Evolutionary conservation across 176 grass and related monocot species (phyloP), one percentile per base, ranked within the genome.

Genomic region (Bromus sterilis): DNA sequence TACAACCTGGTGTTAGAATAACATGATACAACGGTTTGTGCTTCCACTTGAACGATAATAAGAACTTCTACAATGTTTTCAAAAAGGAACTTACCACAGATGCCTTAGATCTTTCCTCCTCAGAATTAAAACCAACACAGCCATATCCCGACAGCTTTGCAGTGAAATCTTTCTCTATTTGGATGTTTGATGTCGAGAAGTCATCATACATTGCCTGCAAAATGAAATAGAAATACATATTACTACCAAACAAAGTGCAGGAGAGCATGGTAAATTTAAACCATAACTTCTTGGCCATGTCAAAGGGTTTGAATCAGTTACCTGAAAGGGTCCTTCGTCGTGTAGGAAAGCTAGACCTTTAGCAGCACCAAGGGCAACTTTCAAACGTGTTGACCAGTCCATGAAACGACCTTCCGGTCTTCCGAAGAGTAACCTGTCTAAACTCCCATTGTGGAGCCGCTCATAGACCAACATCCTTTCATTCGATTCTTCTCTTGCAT

Each of bases 301-400:
- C 3, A 60, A 37, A 53, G 36, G 66, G 6, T 28, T 72, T 32
- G 53, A 23, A 56, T 16, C 5, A 59, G 16, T 77, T 65, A 95
- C 96, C 93, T 99, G 97, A 91, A 99, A 99, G 74, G 97, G 97
- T 18, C 97, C 97, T 93, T 99, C 97, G 51, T 99, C 97, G 56
- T 96, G 97, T 41, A 99, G 86, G 75, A 99, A 99, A 81, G 93
- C 93, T 53, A 99, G 85, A 73, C 97, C 97, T 77, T 74, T 86
- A 63, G 97, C 97, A 83, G 97, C 91, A 62, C 82, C 88, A 4
- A 99, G 65, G 3, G 97, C 93, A 78, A 99, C 91, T 63, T 95
- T 99, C 82, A 99, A 90, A 56, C 97, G 82, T 39, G 89, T 91
- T 32, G 79, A 82, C 97, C 97, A 99, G 89, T 95, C 97, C 80